Base-by-base conservation (phyloP, 2,329 filamentous ascomycete species). In the Annulohypoxylon truncatum region DNA sequence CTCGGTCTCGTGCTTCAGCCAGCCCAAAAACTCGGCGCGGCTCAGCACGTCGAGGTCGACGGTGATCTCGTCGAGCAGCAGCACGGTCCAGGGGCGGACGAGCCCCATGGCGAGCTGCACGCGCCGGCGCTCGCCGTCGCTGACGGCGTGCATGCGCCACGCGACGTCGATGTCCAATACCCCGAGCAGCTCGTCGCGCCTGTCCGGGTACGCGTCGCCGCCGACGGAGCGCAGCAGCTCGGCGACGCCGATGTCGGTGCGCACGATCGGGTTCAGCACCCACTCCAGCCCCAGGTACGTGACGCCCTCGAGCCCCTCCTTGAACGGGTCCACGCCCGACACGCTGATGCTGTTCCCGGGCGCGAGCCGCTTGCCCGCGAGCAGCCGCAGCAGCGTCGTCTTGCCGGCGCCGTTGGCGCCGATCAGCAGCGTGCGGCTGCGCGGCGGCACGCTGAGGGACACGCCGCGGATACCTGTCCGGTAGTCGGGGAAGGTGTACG, bases 351-450 rank as follows among this genome's bases (percentile, higher is more conserved):
- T 89, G 76, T 86, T 83, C 56, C 83, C 82, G 0, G 96, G 95
- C 0, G 95, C 92, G 74, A 99, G 92, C 61, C 94, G 93, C 83
- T 98, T 98, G 77, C 96, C 96, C 15, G 94, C 93, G 65, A 99
- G 89, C 46, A 99, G 91, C 65, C 94, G 94, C 48, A 99, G 90
- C 61, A 99, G 90, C 0, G 96, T 99, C 7, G 96, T 98, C 82
- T 99, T 99, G 71, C 96, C 96, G 18, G 96, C 95, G 69, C 96
- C 96, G 79, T 99, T 99, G 78, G 96, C 95, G 74, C 96, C 96
- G 76, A 98, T 96, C 40, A 98, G 86, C 12, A 98, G 87, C 1
- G 95, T 97, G 67, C 96, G 91, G 64, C 92, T 96, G 61, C 91
- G 89, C 0, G 93, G 84, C 2, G 96, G 95, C 22, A 98, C 88